Evolutionary conservation across 2,329 filamentous ascomycete species (phyloP).

Genomic region (Neurospora crassa): DNA sequence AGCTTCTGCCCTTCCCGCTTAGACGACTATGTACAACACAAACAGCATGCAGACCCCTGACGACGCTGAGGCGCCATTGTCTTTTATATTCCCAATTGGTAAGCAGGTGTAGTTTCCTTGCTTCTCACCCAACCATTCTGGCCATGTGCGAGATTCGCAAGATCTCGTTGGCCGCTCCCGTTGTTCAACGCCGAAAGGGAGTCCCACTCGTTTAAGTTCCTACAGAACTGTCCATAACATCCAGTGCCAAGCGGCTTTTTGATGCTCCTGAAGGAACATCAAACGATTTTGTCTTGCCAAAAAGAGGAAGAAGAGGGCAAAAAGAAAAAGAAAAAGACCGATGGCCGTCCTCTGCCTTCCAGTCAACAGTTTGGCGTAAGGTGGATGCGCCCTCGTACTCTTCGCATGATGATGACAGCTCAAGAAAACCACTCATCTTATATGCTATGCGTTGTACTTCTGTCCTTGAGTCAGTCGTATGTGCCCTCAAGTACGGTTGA

Average conservation of each 20-base stretch:
- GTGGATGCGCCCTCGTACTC: background rate
- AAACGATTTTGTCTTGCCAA: background rate
- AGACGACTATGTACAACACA: slow-evolving; percentile 29
- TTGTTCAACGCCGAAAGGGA: slow-evolving; percentile 6
- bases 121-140: slow-evolving; percentile 36
- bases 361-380: background rate
- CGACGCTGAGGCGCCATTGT: slow-evolving; percentile 28
- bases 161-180: slow-evolving; percentile 34
- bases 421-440: background rate
- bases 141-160: slow-evolving; percentile 35
- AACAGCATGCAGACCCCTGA: slow-evolving; percentile 33
- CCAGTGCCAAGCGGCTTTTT: slow-evolving; percentile 12
- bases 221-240: slow-evolving; percentile 15
- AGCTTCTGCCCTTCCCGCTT: slow-evolving; percentile 11
- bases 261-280: background rate
- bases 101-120: slow-evolving; percentile 24
- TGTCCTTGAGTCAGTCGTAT: background rate
- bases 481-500: background rate
- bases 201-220: slow-evolving; percentile 11
- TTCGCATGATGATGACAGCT: background rate
- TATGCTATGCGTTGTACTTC: background rate
- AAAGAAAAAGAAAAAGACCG: background rate
- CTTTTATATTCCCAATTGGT: slow-evolving; percentile 48
- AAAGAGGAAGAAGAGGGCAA: too few species aligned
- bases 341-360: background rate